Evolutionary conservation across 352 stramenopile genomes (phyloP), one percentile per base, ranked within the genome.

Genomic region (Globisporangium ultimum): DNA sequence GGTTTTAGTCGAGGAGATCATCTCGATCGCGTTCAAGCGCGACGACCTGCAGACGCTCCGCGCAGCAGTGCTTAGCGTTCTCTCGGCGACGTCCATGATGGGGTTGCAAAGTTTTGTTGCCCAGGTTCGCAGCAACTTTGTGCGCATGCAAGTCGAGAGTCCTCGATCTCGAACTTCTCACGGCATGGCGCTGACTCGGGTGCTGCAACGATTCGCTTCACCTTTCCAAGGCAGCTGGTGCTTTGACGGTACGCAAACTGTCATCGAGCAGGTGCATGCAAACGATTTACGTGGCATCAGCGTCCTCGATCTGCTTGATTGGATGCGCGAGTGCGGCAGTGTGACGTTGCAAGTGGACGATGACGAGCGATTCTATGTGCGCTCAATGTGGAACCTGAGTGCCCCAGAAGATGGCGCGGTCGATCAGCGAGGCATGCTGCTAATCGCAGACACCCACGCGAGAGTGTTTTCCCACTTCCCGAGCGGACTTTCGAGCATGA

Each of bases 81-180:
- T 78, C 9, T 58, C 59, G 6, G 59, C 69, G 4, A 74, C 65
- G 24, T 61, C 38, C 3, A 76, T 80, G 72, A 63, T 70, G 18
- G 69, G 72, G 2, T 64, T 80, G 52, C 63, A 74, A 17, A 41
- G 66, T 10, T 78, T 74, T 36, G 69, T 76, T 34, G 69, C 72
- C 4, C 72, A 80, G 28, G 58, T 71, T 11, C 66, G 72, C 48
- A 60, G 58, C 49, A 22, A 71, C 66, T 64, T 78, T 62, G 48
- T 38, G 66, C 21, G 45, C 42, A 21, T 21, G 53, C 28, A 36
- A 17, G n/a, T 50, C 20, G 18, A 21, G 24, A 24, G 17, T 22
- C 41, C 11, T 22, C 56, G 3, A 43, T 11, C 38, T 50, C 41
- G 22, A 62, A 46, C 56, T 38, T 46, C 34, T 36, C 28, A 5